Evolutionary conservation across 306 rosid genomes (phyloP), one percentile per base, ranked within the genome.

Genomic region (Casuarina glauca): DNA sequence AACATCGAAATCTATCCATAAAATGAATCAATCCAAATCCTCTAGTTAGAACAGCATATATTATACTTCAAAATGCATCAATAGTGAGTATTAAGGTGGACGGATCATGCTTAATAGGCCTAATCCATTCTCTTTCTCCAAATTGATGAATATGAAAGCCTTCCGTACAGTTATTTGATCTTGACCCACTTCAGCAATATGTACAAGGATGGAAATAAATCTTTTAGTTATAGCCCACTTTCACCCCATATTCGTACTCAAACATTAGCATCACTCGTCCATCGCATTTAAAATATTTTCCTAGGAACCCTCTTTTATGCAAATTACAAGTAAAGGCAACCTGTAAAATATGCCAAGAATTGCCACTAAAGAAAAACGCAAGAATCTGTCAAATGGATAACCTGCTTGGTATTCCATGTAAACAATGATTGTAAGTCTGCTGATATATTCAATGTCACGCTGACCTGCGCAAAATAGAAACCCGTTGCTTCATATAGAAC

Each of bases 391-490:
- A 81, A 79, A 69, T 75, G 62, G 81, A 68, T 43, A 83, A 95
- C 99, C 97, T 95, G 97, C 83, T 95, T 95, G 9, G 99, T 95
- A 80, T 95, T 95, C 98, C 98, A 95, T 4, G 97, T 95, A 88
- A 95, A 95, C 74, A 95, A 88, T 75, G 98, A 89, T 83, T 91
- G 95, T 68, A 95, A 88, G 83, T 93, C 96, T 46, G 96, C 99
- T 50, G 99, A 85, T 80, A 95, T 90, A 79, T 89, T 95, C 81
- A 95, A 74, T 53, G 92, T 88, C 90, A 93, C 73, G 89, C 97
- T 90, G 80, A 91, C 90, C 99, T 95, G 93, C 90, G 86, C 64
- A 72, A 68, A 80, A 69, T 67, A 20, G 71, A 70, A 74, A 73
- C 50, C 46, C 26, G 36, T 75, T 64, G 54, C 43, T 79, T 82